These are phyloP conservation scores for Mortierella sp. DNA, from an alignment of 371 early-diverging fungal genomes.

Conservation along the genomic window DNA sequence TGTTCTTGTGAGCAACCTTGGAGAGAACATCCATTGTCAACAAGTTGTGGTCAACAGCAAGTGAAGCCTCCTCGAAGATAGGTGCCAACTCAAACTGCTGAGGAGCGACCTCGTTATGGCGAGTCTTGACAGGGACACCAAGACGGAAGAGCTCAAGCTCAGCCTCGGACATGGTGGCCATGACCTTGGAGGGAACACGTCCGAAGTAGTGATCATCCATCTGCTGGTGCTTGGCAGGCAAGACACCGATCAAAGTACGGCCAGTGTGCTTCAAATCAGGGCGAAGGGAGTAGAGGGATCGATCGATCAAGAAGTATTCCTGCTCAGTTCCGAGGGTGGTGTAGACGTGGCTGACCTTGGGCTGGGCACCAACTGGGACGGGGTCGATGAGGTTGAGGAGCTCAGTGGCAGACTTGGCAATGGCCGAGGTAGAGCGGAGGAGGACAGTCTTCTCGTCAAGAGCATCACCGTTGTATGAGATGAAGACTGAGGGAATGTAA, in stretches of 20 bases:
- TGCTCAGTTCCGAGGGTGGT: slow-evolving; percentile 97
- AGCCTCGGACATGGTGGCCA: slow-evolving; percentile 91
- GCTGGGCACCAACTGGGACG: slow-evolving; percentile 70
- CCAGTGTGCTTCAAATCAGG: slow-evolving; percentile 97
- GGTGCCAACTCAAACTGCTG: slow-evolving; percentile 98
- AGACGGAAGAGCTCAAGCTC: slow-evolving; percentile 93
- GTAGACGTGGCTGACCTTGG: slow-evolving; percentile 81
- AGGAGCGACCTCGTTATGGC: slow-evolving; percentile 99
- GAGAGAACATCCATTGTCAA: slow-evolving; percentile 96
- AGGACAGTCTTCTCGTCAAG: slow-evolving; percentile 98
- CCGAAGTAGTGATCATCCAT: slow-evolving; percentile 99
- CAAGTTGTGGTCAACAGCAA: slow-evolving; percentile 98
- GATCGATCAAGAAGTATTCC: slow-evolving; percentile 98
- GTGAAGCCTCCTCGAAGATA: slow-evolving; percentile 94
- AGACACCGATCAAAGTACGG: slow-evolving; percentile 91
- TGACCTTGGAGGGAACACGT: slow-evolving; percentile 92
- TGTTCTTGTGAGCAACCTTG: slow-evolving; percentile 96
- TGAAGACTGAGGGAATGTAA: slow-evolving; percentile 97
- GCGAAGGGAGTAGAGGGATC: slow-evolving; percentile 88
- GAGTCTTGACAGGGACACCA: slow-evolving; percentile 98
- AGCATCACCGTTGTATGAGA: slow-evolving; percentile 98
- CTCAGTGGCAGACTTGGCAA: slow-evolving; percentile 84
- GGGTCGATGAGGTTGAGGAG: slow-evolving; percentile 83
- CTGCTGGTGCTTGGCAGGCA: slow-evolving; percentile 98
- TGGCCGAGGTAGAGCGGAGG: slow-evolving; percentile 89